Base-by-base conservation (phyloP, 2,329 filamentous ascomycete species). In the Sporothrix brunneoviolacea region DNA sequence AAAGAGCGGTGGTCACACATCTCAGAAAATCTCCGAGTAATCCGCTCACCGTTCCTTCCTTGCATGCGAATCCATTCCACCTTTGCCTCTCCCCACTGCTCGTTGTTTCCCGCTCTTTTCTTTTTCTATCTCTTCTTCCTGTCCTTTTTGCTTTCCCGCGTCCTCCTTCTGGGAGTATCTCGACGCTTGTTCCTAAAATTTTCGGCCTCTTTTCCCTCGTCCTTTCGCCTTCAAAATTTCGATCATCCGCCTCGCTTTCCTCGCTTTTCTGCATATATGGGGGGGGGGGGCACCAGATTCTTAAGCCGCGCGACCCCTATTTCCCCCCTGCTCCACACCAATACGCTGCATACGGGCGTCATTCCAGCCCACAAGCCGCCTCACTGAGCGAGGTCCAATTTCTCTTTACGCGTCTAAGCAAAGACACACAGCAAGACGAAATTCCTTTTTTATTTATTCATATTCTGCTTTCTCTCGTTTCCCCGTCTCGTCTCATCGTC, bases 311-410 rank as follows among this genome's bases (percentile, higher is more conserved):
- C n/a, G n/a, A n/a, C n/a, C n/a, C n/a, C n/a, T n/a, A n/a, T n/a
- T n/a, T n/a, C n/a, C n/a, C n/a, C n/a, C n/a, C 38, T 22, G 16
- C 24, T 22, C 8, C 38, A 16, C 37, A 9, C 38, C 38, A 41
- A 22, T 12, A 4, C n/a, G n/a, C n/a, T n/a, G n/a, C n/a, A n/a
- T n/a, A n/a, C 43, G 6, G 43, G 33, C 21, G 43, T 36, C 43
- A 46, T 46, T 46, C 43, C 43, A 46, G 33, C 43, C 43, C 43
- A 38, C 43, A 38, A 21, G 18, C 43, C 33, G 33, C 42, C 28
- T 21, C 33, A 30, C 32, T 30, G 22, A 38, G 33, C 37, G 36
- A 46, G 32, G 22, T 38, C 16, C 21, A 38, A 46, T 30, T 38
- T 30, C 28, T 33, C 35, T 47, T 33, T 38, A 36, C 42, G 43